These are phyloP conservation scores for Diaporthe helianthi DNA, from an alignment of 2,329 filamentous ascomycete genomes.

Conservation along the genomic window DNA sequence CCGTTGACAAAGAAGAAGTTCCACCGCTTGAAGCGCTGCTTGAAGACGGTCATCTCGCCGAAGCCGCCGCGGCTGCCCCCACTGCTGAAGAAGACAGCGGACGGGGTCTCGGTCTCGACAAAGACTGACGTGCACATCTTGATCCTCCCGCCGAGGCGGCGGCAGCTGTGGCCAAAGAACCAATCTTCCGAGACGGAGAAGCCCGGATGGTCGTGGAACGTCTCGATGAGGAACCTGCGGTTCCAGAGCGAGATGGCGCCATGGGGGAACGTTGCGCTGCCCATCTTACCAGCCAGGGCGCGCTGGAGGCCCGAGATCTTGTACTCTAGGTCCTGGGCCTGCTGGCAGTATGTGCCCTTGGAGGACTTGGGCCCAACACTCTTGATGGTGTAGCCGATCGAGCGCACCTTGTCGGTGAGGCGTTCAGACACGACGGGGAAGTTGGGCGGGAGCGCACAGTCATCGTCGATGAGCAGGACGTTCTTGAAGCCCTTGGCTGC, in stretches of 20 bases:
- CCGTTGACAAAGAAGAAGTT: slow-evolving; percentile 60
- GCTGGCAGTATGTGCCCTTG: slow-evolving; percentile 49
- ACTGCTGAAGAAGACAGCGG: slow-evolving; percentile 49
- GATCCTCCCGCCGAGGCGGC: slow-evolving; percentile 51
- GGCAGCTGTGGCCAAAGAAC: slow-evolving; percentile 58
- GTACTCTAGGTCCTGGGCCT: slow-evolving; percentile 60
- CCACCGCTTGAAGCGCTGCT: slow-evolving; percentile 57
- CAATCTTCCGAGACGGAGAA: slow-evolving; percentile 59
- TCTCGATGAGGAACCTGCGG: slow-evolving; percentile 51
- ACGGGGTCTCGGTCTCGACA: slow-evolving; percentile 57
- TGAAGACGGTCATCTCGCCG: slow-evolving; percentile 60
- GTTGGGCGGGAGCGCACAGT: slow-evolving; percentile 54
- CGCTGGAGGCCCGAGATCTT: slow-evolving; percentile 56
- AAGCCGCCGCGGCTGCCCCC: slow-evolving; percentile 53
- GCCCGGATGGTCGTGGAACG: slow-evolving; percentile 56
- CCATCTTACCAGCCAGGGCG: slow-evolving; percentile 51
- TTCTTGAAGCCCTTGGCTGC: slow-evolving; percentile 53
- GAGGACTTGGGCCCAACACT: slow-evolving; percentile 46
- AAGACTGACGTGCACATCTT: slow-evolving; percentile 57
- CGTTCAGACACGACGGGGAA: slow-evolving; percentile 55
- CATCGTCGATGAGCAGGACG: slow-evolving; percentile 57
- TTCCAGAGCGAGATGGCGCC: slow-evolving; percentile 59
- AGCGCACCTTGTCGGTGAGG: slow-evolving; percentile 49
- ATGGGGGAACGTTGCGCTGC: slow-evolving; percentile 57
- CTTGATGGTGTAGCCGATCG: slow-evolving; percentile 58